Percentiles rank a stretch among this genome's conserved stretches.
These are phyloP conservation scores for Tricholoma saponaceum DNA, from an alignment of 768 basidiomycete species.

Conservation along the genomic window DNA sequence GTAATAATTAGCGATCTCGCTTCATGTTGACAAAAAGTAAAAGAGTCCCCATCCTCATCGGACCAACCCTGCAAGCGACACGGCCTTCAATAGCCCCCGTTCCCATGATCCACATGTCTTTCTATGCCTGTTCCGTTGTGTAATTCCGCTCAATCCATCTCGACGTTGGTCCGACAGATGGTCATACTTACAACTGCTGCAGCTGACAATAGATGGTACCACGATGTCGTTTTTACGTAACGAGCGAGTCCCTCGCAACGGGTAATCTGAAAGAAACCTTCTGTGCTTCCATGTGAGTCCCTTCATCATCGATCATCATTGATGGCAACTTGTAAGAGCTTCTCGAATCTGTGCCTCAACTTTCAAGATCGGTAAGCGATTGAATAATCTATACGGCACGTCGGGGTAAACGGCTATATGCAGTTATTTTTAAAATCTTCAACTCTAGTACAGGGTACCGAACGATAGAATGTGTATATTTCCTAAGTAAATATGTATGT, in stretches of 20 bases:
- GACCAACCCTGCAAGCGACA: conserved; percentile 33
- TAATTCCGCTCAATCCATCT: not conserved
- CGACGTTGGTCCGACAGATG: not conserved
- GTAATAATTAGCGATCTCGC: conserved; percentile 9
- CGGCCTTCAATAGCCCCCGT: conserved; percentile 32
- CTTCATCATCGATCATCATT: conserved; percentile 14
- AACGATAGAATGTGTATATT: not conserved
- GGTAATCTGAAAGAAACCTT: conserved; percentile 11
- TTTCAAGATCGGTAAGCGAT: not conserved
- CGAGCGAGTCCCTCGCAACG: conserved; percentile 18
- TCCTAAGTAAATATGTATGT: not conserved
- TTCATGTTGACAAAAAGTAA: not conserved
- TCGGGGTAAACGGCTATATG: not conserved
- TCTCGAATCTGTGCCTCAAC: conserved; percentile 20
- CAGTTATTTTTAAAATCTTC: not conserved
- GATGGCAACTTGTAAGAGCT: conserved; percentile 9
- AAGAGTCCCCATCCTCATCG: conserved; percentile 32
- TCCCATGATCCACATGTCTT: conserved; percentile 15
- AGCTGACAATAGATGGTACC: conserved; percentile 3
- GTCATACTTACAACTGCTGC: not conserved
- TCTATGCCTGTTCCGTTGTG: not conserved
- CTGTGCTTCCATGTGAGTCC: conserved; percentile 19
- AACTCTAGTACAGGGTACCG: not conserved
- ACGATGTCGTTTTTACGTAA: conserved; percentile 17
- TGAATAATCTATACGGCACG: not conserved